These are phyloP conservation scores for Fusarium sp. DNA, from an alignment of 2,329 filamentous ascomycete genomes.

Conservation along the genomic window DNA sequence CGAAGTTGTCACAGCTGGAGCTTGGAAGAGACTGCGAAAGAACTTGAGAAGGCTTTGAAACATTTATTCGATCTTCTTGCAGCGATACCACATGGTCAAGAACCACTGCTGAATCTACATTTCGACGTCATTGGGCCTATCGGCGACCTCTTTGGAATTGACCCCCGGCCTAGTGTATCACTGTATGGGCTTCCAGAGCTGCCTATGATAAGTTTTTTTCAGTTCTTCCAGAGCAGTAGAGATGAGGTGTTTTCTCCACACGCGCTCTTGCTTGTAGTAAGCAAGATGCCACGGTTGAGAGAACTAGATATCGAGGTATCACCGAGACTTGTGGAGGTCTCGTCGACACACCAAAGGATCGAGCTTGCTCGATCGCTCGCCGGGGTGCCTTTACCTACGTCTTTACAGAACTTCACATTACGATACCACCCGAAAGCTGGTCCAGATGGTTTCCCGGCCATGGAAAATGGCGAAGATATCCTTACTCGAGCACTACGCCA, in stretches of 20 bases:
- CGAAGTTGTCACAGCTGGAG: neutral
- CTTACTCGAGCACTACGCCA: neutral
- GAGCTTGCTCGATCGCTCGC: neutral
- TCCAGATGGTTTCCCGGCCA: neutral
- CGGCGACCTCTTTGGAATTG: too few species aligned
- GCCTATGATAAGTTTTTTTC: neutral
- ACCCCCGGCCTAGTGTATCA: too few species aligned
- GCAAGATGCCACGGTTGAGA: conserved; percentile 12
- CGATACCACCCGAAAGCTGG: neutral
- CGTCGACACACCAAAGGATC: neutral
- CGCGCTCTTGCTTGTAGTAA: neutral
- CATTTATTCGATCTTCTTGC: neutral
- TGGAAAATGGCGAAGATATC: neutral
- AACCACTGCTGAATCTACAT: neutral
- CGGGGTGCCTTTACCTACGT: neutral
- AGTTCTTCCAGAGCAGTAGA: rapidly evolving
- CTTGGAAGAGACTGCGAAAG: neutral
- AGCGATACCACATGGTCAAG: neutral
- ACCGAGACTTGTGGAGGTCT: too few species aligned
- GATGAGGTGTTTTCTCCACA: neutral
- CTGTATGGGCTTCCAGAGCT: conserved; percentile 4
- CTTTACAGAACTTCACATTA: neutral
- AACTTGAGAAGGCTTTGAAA: neutral
- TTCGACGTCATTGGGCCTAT: neutral
- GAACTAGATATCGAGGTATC: neutral